phyloP scores from a whole-genome alignment of 306 rosid species.

The Glycine soja region DNA sequence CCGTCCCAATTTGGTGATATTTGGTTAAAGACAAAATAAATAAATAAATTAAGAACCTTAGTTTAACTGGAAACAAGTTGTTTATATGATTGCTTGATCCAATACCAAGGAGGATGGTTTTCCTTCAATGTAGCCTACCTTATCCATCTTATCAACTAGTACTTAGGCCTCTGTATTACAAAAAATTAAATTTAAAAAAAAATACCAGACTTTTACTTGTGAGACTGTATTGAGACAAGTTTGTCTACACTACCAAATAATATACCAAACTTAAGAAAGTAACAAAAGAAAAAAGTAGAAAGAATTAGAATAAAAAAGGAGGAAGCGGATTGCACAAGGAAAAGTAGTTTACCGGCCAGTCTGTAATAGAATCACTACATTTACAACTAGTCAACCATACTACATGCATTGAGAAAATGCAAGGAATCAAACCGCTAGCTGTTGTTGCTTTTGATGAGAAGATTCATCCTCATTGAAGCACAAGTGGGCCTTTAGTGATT shows the following conservation, averaged over 20 bases:
- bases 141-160: not conserved
- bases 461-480: conserved; percentile 86
- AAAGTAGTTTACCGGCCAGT: conserved; percentile 45
- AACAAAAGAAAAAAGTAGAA: not conserved
- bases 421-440: conserved; percentile 70
- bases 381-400: conserved; percentile 48
- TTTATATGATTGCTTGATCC: conserved; percentile 5
- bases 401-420: conserved; percentile 49
- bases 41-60: not conserved
- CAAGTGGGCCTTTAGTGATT: conserved; percentile 61
- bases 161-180: too few species aligned
- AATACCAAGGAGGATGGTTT: not conserved
- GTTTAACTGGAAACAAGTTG: not conserved
- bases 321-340: conserved; percentile 30
- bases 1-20: not conserved
- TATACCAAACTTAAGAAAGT: not conserved
- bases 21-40: not conserved
- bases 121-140: not conserved
- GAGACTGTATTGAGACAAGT: not conserved
- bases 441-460: conserved; percentile 66
- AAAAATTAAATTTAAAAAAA: too few species aligned
- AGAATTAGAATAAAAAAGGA: not conserved
- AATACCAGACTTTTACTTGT: not conserved
- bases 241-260: not conserved
- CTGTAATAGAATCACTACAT: conserved; percentile 48